A percentile compares a stretch with the other conserved stretches of the same genome.
phyloP scores from a whole-genome alignment of 2,329 filamentous ascomycete genomes.

The Stenocarpella maydis region DNA sequence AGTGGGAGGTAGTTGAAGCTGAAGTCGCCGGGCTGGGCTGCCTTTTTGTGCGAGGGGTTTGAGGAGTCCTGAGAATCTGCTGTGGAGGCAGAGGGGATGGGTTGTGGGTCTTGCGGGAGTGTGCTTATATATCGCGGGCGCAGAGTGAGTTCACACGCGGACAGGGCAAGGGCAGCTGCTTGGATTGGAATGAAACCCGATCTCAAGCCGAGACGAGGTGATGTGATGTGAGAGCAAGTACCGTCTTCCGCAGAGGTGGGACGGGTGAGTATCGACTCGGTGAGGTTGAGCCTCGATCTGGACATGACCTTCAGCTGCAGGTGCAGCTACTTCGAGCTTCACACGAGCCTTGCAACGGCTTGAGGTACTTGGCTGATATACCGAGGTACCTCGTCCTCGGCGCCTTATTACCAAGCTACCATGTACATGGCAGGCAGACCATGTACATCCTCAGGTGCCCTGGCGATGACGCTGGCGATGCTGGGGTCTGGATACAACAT shows the following conservation, averaged over 20 bases:
- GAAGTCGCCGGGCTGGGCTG: slow-evolving; percentile 11
- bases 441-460: slow-evolving; percentile 18
- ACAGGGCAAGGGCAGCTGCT: slow-evolving; percentile 2
- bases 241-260: slow-evolving; percentile 11
- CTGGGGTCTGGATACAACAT: not conserved
- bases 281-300: slow-evolving; percentile 34
- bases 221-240: slow-evolving; percentile 21
- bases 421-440: not conserved
- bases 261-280: slow-evolving; percentile 24
- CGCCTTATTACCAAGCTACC: not conserved
- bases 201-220: slow-evolving; percentile 17
- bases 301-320: slow-evolving; percentile 5
- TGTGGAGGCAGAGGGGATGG: slow-evolving; percentile 18
- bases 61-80: slow-evolving; percentile 10
- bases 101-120: slow-evolving; percentile 33
- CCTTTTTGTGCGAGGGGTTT: slow-evolving; percentile 23
- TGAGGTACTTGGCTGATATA: not conserved
- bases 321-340: slow-evolving; percentile 4
- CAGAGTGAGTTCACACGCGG: slow-evolving; percentile 5
- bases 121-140: slow-evolving; percentile 29
- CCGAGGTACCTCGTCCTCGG: not conserved
- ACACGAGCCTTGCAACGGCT: slow-evolving; percentile 19
- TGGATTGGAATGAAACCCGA: slow-evolving; percentile 20
- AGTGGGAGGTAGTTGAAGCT: slow-evolving; percentile 6
- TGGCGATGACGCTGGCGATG: slow-evolving; percentile 20